Percentiles rank a stretch among this genome's conserved stretches.
These are phyloP conservation scores for Xylaria flabelliformis DNA, from an alignment of 495 filamentous ascomycete species.

Conservation along the genomic window DNA sequence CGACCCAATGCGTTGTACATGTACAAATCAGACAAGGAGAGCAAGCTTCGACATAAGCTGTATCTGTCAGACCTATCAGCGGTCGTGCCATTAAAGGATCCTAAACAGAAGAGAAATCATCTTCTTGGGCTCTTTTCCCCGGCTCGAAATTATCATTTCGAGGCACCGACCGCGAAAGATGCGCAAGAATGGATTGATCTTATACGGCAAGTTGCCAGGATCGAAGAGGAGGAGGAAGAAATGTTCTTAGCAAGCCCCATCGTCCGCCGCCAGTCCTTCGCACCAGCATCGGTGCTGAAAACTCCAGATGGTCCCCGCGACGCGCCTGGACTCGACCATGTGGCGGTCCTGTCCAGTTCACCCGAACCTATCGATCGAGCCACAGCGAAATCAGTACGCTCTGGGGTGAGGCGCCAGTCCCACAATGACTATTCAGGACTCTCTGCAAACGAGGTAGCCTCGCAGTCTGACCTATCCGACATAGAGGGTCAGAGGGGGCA, in stretches of 20 bases:
- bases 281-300: slow-evolving; percentile 29
- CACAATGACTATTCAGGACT: slow-evolving; percentile 71
- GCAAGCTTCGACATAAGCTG: slow-evolving; percentile 85
- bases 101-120: slow-evolving; percentile 78
- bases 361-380: slow-evolving; percentile 61
- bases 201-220: slow-evolving; percentile 77
- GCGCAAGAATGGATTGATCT: slow-evolving; percentile 86
- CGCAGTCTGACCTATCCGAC: slow-evolving; percentile 91
- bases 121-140: slow-evolving; percentile 95
- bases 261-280: slow-evolving; percentile 48
- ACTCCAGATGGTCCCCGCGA: slow-evolving; percentile 19
- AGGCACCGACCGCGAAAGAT: slow-evolving; percentile 73
- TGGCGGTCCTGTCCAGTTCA: slow-evolving; percentile 63
- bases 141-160: slow-evolving; percentile 88
- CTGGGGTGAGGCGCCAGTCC: slow-evolving; percentile 53
- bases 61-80: slow-evolving; percentile 89
- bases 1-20: slow-evolving; percentile 93
- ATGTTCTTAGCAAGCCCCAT: slow-evolving; percentile 71
- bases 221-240: slow-evolving; percentile 85
- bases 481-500: slow-evolving; percentile 53
- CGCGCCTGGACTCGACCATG: slow-evolving; percentile 33
- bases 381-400: slow-evolving; percentile 44
- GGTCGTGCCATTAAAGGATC: slow-evolving; percentile 84
- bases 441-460: slow-evolving; percentile 83
- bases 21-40: slow-evolving; percentile 90